Evolutionary conservation across 2,329 filamentous ascomycete genomes (phyloP).

Genomic region (Talaromyces sp.): DNA sequence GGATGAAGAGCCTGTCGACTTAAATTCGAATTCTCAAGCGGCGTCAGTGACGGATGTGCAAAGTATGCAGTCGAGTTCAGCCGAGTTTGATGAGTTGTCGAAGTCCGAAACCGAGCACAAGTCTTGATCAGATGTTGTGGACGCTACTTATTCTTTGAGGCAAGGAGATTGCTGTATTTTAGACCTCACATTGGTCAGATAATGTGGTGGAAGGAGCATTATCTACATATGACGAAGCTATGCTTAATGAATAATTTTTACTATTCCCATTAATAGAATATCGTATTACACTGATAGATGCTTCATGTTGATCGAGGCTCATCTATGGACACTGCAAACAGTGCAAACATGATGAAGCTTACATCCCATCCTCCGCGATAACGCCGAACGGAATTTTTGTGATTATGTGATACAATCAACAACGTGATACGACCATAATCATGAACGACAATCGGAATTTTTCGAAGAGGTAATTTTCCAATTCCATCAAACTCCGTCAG

Average conservation of each 20-base stretch:
- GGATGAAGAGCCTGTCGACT: conserved; percentile 35
- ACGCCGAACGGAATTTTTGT: conserved; percentile 3
- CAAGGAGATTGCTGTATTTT: neutral
- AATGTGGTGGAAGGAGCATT: neutral
- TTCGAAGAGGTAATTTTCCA: neutral
- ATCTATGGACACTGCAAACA: conserved; percentile 18
- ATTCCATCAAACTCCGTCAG: neutral
- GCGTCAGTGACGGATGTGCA: conserved; percentile 30
- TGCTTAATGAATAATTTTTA: neutral
- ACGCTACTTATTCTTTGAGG: too few relatives aligned
- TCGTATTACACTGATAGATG: neutral
- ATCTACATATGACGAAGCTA: neutral
- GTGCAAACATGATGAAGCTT: conserved; percentile 20
- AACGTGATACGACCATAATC: neutral
- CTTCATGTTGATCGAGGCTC: neutral
- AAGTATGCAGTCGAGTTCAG: conserved; percentile 35
- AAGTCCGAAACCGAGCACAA: conserved; percentile 18
- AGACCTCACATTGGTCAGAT: neutral
- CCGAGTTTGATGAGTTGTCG: conserved; percentile 27
- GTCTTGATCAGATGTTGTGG: neutral
- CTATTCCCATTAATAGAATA: neutral
- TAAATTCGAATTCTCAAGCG: conserved; percentile 26
- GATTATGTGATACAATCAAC: neutral
- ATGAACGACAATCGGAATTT: neutral
- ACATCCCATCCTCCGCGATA: neutral